Percentiles rank a stretch among this genome's conserved stretches.
Conservation (phyloP, 306 rosid genomes). For the Dryas octopetala region DNA sequence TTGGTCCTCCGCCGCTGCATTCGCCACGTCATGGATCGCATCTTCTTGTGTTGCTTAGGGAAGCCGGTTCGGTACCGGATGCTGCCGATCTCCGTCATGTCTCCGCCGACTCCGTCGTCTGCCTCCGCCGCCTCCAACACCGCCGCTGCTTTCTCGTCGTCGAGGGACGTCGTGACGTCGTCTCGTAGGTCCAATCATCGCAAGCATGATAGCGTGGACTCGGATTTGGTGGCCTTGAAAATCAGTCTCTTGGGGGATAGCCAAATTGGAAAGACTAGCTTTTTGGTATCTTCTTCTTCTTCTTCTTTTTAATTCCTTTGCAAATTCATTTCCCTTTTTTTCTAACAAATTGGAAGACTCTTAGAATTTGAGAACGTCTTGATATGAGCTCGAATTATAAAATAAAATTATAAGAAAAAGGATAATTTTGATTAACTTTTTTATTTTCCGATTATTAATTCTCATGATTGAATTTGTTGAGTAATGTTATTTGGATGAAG, state of each 20-base stretch:
- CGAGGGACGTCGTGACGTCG: background rate
- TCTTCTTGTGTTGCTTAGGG: constrained; percentile 48
- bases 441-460: too few species aligned
- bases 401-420: too few species aligned
- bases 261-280: constrained; percentile 87
- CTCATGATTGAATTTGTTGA: too few species aligned
- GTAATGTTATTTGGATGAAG: constrained; percentile 34
- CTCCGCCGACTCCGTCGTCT: constrained; percentile 23
- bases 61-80: constrained; percentile 48
- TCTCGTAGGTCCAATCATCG: background rate
- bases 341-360: too few species aligned
- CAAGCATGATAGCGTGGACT: constrained; percentile 27
- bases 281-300: constrained; percentile 47
- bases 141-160: background rate
- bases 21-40: constrained; percentile 46
- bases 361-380: too few species aligned
- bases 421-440: too few species aligned
- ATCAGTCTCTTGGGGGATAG: constrained; percentile 82
- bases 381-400: too few species aligned
- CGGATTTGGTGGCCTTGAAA: constrained; percentile 83
- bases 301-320: too few species aligned
- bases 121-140: background rate
- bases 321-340: too few species aligned
- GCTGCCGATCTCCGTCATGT: constrained; percentile 33
- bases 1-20: constrained; percentile 60